phyloP scores from a whole-genome alignment of 805 yeast genomes.

The Sugiyamaella boreocaroliniensis region DNA sequence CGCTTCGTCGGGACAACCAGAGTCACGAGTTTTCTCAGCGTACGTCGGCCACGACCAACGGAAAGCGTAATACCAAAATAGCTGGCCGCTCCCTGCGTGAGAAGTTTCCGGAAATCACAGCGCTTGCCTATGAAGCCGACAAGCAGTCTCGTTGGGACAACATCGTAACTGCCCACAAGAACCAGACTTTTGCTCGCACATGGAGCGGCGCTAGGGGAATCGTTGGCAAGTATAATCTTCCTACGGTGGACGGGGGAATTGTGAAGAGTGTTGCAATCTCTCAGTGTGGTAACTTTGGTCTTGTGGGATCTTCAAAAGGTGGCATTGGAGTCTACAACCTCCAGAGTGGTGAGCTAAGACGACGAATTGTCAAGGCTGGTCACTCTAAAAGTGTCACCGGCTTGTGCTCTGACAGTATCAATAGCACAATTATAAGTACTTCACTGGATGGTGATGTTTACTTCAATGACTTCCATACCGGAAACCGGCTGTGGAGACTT shows the following conservation, averaged over 20 bases:
- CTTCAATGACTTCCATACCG: slow-evolving; percentile 74
- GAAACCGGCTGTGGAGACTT: slow-evolving; percentile 59
- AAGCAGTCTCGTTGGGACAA: slow-evolving; percentile 93
- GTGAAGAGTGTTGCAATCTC: slow-evolving; percentile 75
- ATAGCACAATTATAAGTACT: slow-evolving; percentile 74
- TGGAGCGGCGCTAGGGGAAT: slow-evolving; percentile 80
- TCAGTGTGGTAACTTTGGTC: slow-evolving; percentile 90
- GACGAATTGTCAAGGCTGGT: slow-evolving; percentile 61
- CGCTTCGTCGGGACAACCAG: slow-evolving; percentile 92
- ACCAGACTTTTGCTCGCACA: slow-evolving; percentile 76
- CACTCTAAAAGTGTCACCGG: slow-evolving; percentile 69
- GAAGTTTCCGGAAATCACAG: slow-evolving; percentile 69
- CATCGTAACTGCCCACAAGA: slow-evolving; percentile 79
- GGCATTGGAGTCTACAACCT: slow-evolving; percentile 79
- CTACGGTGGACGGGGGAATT: slow-evolving; percentile 69
- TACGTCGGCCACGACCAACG: slow-evolving; percentile 23
- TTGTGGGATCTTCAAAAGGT: slow-evolving; percentile 85
- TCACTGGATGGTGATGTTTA: slow-evolving; percentile 88
- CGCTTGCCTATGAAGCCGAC: slow-evolving; percentile 64
- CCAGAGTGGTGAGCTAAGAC: slow-evolving; percentile 82
- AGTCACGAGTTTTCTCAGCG: slow-evolving; percentile 88
- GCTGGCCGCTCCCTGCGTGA: slow-evolving; percentile 44
- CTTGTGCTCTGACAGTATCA: slow-evolving; percentile 82
- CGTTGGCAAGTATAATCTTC: slow-evolving; percentile 65
- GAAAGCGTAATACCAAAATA: slow-evolving; percentile 34